These are phyloP conservation scores for Roridomyces roridus DNA, from an alignment of 768 basidiomycete genomes.

Conservation along the genomic window DNA sequence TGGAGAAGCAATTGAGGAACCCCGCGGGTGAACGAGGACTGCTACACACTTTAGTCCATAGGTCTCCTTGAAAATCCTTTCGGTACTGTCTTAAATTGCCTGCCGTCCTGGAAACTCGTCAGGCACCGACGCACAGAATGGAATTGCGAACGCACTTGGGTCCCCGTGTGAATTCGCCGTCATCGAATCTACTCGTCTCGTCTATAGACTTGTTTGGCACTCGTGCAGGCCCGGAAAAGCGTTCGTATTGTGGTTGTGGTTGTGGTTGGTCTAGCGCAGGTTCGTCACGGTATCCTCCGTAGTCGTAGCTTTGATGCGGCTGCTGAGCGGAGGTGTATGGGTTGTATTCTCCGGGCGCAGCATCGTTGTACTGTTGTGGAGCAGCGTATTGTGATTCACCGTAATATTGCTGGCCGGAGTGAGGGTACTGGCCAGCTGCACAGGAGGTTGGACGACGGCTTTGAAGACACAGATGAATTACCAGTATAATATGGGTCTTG, in stretches of 20 bases:
- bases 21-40: not conserved
- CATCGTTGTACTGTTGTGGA: conserved; percentile 36
- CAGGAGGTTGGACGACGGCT: too few species aligned
- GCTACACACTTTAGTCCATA: conserved; percentile 69
- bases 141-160: conserved; percentile 31
- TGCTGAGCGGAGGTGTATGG: conserved; percentile 48
- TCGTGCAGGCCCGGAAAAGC: conserved; percentile 10
- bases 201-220: conserved; percentile 27
- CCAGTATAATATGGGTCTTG: conserved; percentile 53
- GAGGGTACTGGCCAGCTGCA: conserved; percentile 33
- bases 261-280: conserved; percentile 20
- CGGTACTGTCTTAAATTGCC: conserved; percentile 57
- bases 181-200: conserved; percentile 46
- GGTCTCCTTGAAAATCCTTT: conserved; percentile 60
- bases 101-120: conserved; percentile 36
- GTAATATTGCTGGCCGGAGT: conserved; percentile 28
- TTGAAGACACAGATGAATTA: too few species aligned
- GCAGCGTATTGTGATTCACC: conserved; percentile 38
- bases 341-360: conserved; percentile 39
- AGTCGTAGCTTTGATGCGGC: conserved; percentile 61
- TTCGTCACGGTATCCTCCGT: conserved; percentile 48
- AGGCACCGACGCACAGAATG: conserved; percentile 15
- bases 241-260: not conserved
- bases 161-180: conserved; percentile 47
- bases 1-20: conserved; percentile 28